Percentiles rank a stretch among this genome's conserved stretches.
Conservation (phyloP, 495 filamentous ascomycete genomes). For the Xylaria flabelliformis region DNA sequence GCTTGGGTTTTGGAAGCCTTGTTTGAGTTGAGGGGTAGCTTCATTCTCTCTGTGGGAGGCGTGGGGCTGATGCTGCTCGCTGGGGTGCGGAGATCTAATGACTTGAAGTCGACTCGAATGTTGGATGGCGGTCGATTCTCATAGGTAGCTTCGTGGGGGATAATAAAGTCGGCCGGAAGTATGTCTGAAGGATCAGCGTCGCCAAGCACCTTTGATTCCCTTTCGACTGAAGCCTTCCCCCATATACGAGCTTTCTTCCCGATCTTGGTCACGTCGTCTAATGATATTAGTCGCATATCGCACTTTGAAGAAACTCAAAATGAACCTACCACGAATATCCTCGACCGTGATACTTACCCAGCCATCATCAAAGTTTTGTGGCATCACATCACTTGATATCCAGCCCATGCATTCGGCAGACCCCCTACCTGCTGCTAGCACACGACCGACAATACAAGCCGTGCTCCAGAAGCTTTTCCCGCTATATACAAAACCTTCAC, state of each 20-base stretch:
- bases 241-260: constrained; percentile 56
- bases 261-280: constrained; percentile 49
- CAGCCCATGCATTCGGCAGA: constrained; percentile 81
- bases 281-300: constrained; percentile 9
- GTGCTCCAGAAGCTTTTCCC: constrained; percentile 85
- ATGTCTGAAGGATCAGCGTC: constrained; percentile 54
- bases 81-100: constrained; percentile 47
- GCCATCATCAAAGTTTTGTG: constrained; percentile 59
- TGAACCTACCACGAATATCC: constrained; percentile 54
- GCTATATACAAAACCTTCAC: constrained; percentile 77
- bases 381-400: constrained; percentile 67
- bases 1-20: constrained; percentile 47
- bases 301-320: not conserved
- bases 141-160: constrained; percentile 60
- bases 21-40: constrained; percentile 43
- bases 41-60: constrained; percentile 42
- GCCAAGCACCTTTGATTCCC: constrained; percentile 60
- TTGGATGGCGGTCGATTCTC: constrained; percentile 45
- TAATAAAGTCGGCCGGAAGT: constrained; percentile 63
- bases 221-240: constrained; percentile 55
- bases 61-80: constrained; percentile 45
- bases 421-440: constrained; percentile 69
- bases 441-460: constrained; percentile 74
- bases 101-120: constrained; percentile 51
- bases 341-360: constrained; percentile 69